These are phyloP conservation scores for Aspergillus oerlinghausenensis DNA, from an alignment of 2,329 filamentous ascomycete genomes.

Conservation along the genomic window DNA sequence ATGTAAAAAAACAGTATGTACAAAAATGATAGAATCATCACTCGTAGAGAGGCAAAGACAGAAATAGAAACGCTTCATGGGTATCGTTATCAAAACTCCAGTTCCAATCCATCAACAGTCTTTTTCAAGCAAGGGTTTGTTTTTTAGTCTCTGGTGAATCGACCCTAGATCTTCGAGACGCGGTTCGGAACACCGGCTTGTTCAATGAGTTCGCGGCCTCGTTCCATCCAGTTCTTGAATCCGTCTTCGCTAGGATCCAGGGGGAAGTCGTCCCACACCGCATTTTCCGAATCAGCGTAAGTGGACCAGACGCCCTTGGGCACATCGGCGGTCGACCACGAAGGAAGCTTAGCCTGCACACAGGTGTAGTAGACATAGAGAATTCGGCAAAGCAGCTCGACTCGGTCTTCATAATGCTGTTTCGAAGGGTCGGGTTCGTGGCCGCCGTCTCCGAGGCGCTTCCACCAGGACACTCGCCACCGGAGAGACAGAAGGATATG, in stretches of 20 bases:
- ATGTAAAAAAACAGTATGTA: background rate
- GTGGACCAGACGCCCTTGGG: slow-evolving; percentile 39
- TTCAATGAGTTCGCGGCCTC: slow-evolving; percentile 36
- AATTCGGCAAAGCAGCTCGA: slow-evolving; percentile 39
- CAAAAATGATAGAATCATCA: slow-evolving; percentile 17
- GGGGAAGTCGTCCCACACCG: slow-evolving; percentile 43
- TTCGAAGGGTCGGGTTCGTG: slow-evolving; percentile 31
- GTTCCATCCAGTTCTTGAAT: slow-evolving; percentile 39
- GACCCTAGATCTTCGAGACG: slow-evolving; percentile 22
- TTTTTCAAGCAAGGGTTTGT: slow-evolving; percentile 1
- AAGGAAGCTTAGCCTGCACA: slow-evolving; percentile 38
- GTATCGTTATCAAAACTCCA: slow-evolving; percentile 30
- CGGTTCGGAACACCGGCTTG: slow-evolving; percentile 35
- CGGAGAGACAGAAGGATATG: slow-evolving; percentile 41
- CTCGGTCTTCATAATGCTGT: slow-evolving; percentile 38
- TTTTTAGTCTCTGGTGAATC: background rate
- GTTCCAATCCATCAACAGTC: slow-evolving; percentile 21
- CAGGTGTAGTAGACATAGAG: slow-evolving; percentile 46
- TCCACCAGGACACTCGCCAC: slow-evolving; percentile 45
- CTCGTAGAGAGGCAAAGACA: slow-evolving; percentile 17
- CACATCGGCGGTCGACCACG: slow-evolving; percentile 33
- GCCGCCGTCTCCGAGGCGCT: slow-evolving; percentile 37
- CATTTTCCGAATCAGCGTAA: slow-evolving; percentile 38
- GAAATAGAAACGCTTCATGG: slow-evolving; percentile 24
- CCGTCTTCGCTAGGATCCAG: slow-evolving; percentile 34